Base-by-base conservation (phyloP, 305 asterid genomes). In the Fraxinus greggii region DNA sequence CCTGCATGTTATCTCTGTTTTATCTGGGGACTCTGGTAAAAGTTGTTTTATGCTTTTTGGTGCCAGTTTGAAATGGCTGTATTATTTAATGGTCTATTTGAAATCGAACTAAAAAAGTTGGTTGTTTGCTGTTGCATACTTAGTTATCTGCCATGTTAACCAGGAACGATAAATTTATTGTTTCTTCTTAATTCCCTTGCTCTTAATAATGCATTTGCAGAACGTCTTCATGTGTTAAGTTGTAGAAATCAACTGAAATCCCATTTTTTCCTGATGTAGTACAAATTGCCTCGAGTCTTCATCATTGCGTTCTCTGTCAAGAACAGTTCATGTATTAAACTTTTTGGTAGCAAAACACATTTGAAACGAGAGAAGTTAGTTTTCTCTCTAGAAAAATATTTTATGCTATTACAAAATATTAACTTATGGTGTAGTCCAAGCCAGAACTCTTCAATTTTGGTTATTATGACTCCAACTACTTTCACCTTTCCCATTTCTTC, bases 121-220 rank as follows among this genome's bases (percentile, higher is more conserved):
- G 26, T 70, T 65, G 70, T 54, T 83, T 26, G 28, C 74, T 45
- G 65, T 56, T 80, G 85, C 23, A 28, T 59, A 8, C 24, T 32
- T 72, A 56, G 17, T 70, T 75, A 15, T 83, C 79, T 84, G 42
- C 54, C 26, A 29, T 54, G 32, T 33, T 28, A 33, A 17, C 72
- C 36, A 78, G 81, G 23, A 70, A 40, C 74, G 21, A 15, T 56
- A 42, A 75, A 32, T 75, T 77, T 75, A 69, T 67, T 75, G 42
- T 78, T 80, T 82, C 26, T 42, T 12, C 36, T 23, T 77, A 21
- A 75, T 45, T 84, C 29, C 38, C 7, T 74, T 82, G 48, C 29
- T 56, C 59, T 67, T 56, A 17, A 48, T 77, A 29, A 31, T 78
- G 78, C 38, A n/a, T 78, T 51, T 63, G 78, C 61, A 13, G 23